These are phyloP conservation scores for Powellomyces hirtus DNA, from an alignment of 192 early-diverging fungal genomes.

Conservation along the genomic window DNA sequence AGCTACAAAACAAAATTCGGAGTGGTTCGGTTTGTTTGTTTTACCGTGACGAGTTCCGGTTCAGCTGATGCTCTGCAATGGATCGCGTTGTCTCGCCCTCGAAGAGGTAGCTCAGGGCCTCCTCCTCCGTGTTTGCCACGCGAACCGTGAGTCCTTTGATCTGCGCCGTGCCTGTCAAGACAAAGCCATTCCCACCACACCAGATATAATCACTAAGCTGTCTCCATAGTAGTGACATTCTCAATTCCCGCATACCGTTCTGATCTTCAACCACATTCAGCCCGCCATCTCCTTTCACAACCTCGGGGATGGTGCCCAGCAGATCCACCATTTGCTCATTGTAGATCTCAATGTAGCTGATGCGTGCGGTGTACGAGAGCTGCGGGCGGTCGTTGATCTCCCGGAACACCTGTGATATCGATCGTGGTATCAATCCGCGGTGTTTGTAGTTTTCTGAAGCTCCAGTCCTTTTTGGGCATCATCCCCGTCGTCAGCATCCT, in stretches of 20 bases:
- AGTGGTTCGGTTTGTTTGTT: too few relatives aligned
- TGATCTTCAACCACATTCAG: conserved; percentile 59
- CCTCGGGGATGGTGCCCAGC: conserved; percentile 35
- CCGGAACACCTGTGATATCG: conserved; percentile 54
- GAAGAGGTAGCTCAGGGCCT: conserved; percentile 61
- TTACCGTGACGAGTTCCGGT: conserved; percentile 52
- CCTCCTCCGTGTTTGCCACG: conserved; percentile 60
- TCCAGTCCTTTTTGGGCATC: conserved; percentile 53
- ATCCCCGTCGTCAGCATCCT: too few relatives aligned
- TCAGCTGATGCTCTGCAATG: conserved; percentile 63
- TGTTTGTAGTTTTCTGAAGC: conserved; percentile 68
- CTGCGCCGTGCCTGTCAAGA: conserved; percentile 39
- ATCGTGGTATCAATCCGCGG: conserved; percentile 57
- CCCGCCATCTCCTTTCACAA: background rate
- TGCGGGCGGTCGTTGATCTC: conserved; percentile 55
- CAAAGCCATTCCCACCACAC: too few relatives aligned
- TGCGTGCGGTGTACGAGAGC: conserved; percentile 49
- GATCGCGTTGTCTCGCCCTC: conserved; percentile 62
- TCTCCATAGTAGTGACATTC: too few relatives aligned
- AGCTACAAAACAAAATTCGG: conserved; percentile 18
- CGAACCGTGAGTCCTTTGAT: conserved; percentile 55
- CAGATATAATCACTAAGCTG: background rate
- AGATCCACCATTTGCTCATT: conserved; percentile 61
- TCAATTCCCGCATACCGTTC: conserved; percentile 44
- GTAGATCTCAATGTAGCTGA: conserved; percentile 62